These are phyloP conservation scores for Friedmanniomyces endolithicus DNA, from an alignment of 495 filamentous ascomycete genomes.

Conservation along the genomic window DNA sequence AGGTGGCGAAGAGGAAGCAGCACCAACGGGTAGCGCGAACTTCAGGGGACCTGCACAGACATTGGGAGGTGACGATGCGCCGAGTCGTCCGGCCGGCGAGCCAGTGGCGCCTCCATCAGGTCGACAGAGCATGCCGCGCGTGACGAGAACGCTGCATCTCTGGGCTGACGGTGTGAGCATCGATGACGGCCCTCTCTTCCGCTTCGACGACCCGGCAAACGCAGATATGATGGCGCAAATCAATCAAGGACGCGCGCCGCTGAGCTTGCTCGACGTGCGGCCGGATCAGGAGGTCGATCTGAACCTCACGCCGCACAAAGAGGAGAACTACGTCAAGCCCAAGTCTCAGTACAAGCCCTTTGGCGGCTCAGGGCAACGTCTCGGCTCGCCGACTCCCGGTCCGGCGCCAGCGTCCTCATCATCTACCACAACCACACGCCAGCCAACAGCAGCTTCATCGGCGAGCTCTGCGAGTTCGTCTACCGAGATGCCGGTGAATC, in stretches of 20 bases:
- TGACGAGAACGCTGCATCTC: slow-evolving; percentile 66
- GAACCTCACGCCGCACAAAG: slow-evolving; percentile 64
- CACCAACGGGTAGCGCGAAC: slow-evolving; percentile 25
- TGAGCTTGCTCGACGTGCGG: slow-evolving; percentile 78
- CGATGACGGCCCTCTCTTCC: slow-evolving; percentile 82
- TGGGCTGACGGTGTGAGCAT: slow-evolving; percentile 93
- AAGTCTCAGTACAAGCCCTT: slow-evolving; percentile 87
- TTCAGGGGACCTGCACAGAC: slow-evolving; percentile 79
- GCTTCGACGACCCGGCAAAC: slow-evolving; percentile 80
- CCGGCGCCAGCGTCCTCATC: slow-evolving; percentile 24
- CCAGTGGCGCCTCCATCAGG: slow-evolving; percentile 34
- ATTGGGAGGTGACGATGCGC: slow-evolving; percentile 78
- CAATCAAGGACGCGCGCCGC: slow-evolving; percentile 70
- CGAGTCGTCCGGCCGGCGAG: slow-evolving; percentile 58
- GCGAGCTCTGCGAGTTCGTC: slow-evolving; percentile 21
- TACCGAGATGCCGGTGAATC: slow-evolving; percentile 43
- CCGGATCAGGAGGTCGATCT: slow-evolving; percentile 82
- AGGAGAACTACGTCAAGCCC: slow-evolving; percentile 67
- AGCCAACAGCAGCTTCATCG: slow-evolving; percentile 29
- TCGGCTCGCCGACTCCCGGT: slow-evolving; percentile 86
- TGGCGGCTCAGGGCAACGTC: slow-evolving; percentile 62
- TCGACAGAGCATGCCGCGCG: slow-evolving; percentile 37
- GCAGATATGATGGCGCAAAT: slow-evolving; percentile 72
- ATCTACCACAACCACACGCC: not conserved
- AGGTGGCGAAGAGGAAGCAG: slow-evolving; percentile 38